Conservation (phyloP, 306 rosid species). For the Lathyrus sativus region DNA sequence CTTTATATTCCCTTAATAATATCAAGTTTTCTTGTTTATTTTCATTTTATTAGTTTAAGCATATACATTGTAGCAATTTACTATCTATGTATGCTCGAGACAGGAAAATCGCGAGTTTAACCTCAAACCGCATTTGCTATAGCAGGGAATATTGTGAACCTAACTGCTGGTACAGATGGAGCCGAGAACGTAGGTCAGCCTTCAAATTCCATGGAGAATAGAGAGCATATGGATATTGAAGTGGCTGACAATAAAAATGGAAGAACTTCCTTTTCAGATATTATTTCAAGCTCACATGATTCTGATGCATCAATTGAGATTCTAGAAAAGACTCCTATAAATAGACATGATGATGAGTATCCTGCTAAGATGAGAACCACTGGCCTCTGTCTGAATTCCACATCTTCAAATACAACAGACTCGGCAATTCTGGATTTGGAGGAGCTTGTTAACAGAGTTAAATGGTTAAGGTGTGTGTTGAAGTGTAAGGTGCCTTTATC, state of each 20-base stretch:
- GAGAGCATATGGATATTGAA: constrained; percentile 34
- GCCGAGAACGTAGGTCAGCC: constrained; percentile 38
- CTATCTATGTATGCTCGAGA: not conserved
- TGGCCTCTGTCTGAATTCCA: constrained; percentile 48
- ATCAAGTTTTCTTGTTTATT: not conserved
- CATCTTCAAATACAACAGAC: constrained; percentile 53
- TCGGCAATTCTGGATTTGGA: constrained; percentile 75
- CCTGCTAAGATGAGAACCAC: constrained; percentile 46
- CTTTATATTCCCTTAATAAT: not conserved
- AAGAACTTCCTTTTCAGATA: constrained; percentile 15
- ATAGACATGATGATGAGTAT: constrained; percentile 32
- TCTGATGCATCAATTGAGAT: constrained; percentile 38
- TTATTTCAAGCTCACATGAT: constrained; percentile 5
- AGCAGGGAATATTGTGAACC: constrained; percentile 32
- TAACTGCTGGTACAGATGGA: constrained; percentile 27
- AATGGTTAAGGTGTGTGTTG: constrained; percentile 65
- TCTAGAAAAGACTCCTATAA: constrained; percentile 26
- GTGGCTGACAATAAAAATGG: constrained; percentile 24
- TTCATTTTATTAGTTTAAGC: not conserved
- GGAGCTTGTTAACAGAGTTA: constrained; percentile 67
- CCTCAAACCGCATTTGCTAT: constrained; percentile 13
- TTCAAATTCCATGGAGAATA: constrained; percentile 14
- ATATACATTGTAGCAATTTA: not conserved
- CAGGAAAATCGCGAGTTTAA: constrained; percentile 21
- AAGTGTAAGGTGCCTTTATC: constrained; percentile 51